Evolutionary conservation across 2,329 filamentous ascomycete species (phyloP).

Genomic region (Beauveria sp.): DNA sequence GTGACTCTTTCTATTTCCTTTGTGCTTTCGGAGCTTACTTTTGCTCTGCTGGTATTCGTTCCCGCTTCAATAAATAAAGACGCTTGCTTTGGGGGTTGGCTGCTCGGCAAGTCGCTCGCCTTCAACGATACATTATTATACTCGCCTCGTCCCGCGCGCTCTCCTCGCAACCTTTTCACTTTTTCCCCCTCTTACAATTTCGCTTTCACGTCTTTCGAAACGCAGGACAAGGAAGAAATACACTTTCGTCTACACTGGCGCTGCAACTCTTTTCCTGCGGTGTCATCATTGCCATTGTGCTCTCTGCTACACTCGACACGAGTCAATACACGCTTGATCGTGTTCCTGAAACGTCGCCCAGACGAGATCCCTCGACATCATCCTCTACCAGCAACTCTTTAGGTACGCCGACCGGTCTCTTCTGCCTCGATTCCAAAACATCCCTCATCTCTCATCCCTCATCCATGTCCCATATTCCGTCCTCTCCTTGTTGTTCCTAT

Average conservation of each 20-base stretch:
- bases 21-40: background rate
- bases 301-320: constrained; percentile 2
- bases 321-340: background rate
- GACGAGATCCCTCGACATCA: background rate
- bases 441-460: background rate
- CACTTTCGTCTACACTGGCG: background rate
- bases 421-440: constrained; percentile 1
- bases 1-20: background rate
- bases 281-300: background rate
- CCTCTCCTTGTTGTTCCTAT: background rate
- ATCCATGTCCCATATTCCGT: background rate
- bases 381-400: background rate
- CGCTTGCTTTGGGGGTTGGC: background rate
- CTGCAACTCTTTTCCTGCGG: background rate
- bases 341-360: background rate
- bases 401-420: background rate
- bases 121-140: background rate
- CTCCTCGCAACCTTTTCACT: background rate
- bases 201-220: background rate
- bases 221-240: background rate
- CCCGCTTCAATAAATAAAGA: background rate
- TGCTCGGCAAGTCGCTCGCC: background rate
- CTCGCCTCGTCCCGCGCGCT: background rate
- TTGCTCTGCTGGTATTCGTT: background rate
- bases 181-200: background rate